These are phyloP conservation scores for Lachancea fermentati DNA, from an alignment of 805 yeast genomes.

Conservation along the genomic window DNA sequence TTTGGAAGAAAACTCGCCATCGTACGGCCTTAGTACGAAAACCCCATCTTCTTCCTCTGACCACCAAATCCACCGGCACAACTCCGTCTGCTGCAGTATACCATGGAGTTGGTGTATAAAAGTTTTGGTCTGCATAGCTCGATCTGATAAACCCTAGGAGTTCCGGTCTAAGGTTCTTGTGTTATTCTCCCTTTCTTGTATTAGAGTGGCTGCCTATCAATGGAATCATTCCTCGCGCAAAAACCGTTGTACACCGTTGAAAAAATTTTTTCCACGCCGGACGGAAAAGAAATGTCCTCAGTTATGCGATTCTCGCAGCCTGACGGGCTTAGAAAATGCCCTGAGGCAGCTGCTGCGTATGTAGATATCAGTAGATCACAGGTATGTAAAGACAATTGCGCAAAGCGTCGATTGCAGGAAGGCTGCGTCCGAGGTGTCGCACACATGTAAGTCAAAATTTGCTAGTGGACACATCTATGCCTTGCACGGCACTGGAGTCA, in stretches of 20 bases:
- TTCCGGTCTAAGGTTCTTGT: neutral
- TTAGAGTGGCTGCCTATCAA: neutral
- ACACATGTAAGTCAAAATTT: neutral
- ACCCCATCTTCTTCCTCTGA: constrained; percentile 15
- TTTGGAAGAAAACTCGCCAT: constrained; percentile 19
- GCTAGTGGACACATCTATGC: constrained; percentile 18
- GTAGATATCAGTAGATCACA: neutral
- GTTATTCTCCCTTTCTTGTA: neutral
- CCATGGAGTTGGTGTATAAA: constrained; percentile 29
- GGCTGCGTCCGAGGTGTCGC: neutral
- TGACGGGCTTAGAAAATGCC: neutral
- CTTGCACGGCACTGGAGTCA: constrained; percentile 67
- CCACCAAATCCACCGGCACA: constrained; percentile 27
- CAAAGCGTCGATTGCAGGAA: neutral
- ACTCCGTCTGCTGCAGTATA: constrained; percentile 21
- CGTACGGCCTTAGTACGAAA: constrained; percentile 26
- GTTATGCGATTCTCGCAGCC: neutral
- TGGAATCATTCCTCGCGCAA: neutral
- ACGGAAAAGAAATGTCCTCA: neutral
- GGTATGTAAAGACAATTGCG: neutral
- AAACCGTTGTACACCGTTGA: neutral
- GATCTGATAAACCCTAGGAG: neutral
- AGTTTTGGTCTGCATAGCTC: constrained; percentile 21
- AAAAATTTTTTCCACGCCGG: neutral
- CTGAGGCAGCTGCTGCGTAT: neutral